Base-by-base conservation (phyloP, 805 yeast genomes). In the Monosporozyma solicola region DNA sequence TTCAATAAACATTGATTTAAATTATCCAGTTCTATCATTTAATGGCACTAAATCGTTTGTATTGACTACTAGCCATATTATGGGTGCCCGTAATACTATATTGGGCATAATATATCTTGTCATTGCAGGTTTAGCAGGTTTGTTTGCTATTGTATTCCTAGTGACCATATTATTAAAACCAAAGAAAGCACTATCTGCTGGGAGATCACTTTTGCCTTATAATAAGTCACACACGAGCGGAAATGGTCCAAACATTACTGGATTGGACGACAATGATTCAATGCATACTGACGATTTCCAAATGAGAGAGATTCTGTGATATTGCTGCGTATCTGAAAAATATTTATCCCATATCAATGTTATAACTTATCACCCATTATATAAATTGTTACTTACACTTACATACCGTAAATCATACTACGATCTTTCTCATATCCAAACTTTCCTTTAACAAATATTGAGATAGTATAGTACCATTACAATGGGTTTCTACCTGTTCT, bases 1-100 rank as follows among this genome's bases (percentile, higher is more conserved):
- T 68, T 74, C 78, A 55, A 69, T 89, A 31, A 77, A 77, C 51
- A 78, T 92, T 54, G 87, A 74, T 10, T 69, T 85, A 68, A 85
- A 90, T 69, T 92, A 87, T 70, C 95, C 97, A 1, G 95, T 89
- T 10, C 65, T 81, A 0, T 71, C 80, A 5, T 92, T 82, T 71
- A 92, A 95, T 3, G 99, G 99, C 15, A 81, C 90, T 25, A 92
- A 92, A 70, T 78, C 88, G 2, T 57, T 92, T 37, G 84, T 92
- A 0, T 69, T 92, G 16, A 83, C 96, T 9, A 89, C 96, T 3
- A 84, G 86, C 54, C 78, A 87, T 41, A 82, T 85, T 2, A 78
- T 91, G 59, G 98, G 98, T 7, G 97, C 97, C 8, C 75, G 95
- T 49, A 90, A 91, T 68, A 68, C 85, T 67, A 82, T 86, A 57